Percentiles rank a stretch among this genome's conserved stretches.
phyloP scores from a whole-genome alignment of 106 monocot genomes.

The Allium fistulosum region DNA sequence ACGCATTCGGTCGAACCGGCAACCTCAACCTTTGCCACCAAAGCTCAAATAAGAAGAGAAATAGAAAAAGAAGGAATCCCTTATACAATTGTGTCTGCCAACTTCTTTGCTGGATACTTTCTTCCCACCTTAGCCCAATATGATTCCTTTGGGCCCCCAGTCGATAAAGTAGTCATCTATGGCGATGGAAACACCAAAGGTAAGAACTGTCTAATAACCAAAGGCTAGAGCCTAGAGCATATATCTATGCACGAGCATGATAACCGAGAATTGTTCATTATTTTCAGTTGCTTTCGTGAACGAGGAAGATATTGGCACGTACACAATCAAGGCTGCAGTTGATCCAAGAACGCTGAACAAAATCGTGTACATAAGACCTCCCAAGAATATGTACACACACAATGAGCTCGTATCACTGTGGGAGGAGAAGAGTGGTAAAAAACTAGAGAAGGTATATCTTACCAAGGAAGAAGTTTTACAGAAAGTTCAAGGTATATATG shows the following conservation, averaged over 20 bases:
- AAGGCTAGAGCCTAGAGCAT: background rate
- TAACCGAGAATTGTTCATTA: slow-evolving; percentile 1
- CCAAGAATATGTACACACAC: slow-evolving; percentile 31
- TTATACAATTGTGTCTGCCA: slow-evolving; percentile 42
- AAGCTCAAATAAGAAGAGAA: slow-evolving; percentile 30
- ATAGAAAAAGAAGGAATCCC: slow-evolving; percentile 42
- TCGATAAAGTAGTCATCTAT: slow-evolving; percentile 44
- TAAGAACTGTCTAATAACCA: background rate
- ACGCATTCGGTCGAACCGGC: slow-evolving; percentile 34
- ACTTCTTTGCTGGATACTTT: slow-evolving; percentile 55
- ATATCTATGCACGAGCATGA: background rate
- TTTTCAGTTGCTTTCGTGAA: slow-evolving; percentile 25
- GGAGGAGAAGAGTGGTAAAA: slow-evolving; percentile 49
- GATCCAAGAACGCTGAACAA: slow-evolving; percentile 68
- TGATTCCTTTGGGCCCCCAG: slow-evolving; percentile 17
- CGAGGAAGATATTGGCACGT: slow-evolving; percentile 50
- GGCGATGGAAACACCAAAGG: slow-evolving; percentile 72
- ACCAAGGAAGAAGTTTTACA: slow-evolving; percentile 21
- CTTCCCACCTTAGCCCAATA: slow-evolving; percentile 35
- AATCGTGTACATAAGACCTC: slow-evolving; percentile 39
- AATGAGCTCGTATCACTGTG: slow-evolving; percentile 45
- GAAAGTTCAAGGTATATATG: slow-evolving; percentile 23
- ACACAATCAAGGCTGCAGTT: slow-evolving; percentile 44
- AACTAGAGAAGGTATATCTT: slow-evolving; percentile 19
- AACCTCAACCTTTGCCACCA: slow-evolving; percentile 14